phyloP scores from a whole-genome alignment of 352 stramenopile genomes.

The Phytopythium litorale region DNA sequence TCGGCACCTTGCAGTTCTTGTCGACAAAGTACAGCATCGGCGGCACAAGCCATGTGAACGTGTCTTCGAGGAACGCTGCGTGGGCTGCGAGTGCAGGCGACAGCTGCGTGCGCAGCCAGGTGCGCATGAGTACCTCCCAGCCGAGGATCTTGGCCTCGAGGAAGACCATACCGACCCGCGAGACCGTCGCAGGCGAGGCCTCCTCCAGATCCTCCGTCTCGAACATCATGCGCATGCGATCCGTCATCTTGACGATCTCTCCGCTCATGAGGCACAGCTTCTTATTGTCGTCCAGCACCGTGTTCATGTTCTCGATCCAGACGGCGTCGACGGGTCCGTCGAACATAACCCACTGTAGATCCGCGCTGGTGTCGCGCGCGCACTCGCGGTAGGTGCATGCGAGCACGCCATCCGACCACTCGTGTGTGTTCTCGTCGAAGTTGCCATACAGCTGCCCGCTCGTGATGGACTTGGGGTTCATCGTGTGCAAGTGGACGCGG shows the following conservation, averaged over 20 bases:
- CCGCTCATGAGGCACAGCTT: constrained; percentile 94
- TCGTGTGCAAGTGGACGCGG: constrained; percentile 77
- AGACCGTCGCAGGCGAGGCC: constrained; percentile 88
- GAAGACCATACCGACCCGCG: constrained; percentile 92
- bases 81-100: constrained; percentile 30
- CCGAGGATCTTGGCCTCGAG: constrained; percentile 90
- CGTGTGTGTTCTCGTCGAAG: constrained; percentile 93
- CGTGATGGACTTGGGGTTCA: constrained; percentile 95
- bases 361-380: constrained; percentile 72
- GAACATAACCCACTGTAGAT: constrained; percentile 94
- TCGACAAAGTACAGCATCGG: constrained; percentile 91
- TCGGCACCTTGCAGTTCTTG: constrained; percentile 83
- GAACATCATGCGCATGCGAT: constrained; percentile 96
- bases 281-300: constrained; percentile 92
- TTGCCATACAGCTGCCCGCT: constrained; percentile 94
- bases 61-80: constrained; percentile 50
- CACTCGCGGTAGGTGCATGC: constrained; percentile 93
- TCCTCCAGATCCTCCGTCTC: constrained; percentile 92
- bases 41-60: constrained; percentile 90
- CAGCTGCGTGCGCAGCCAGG: constrained; percentile 74
- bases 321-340: constrained; percentile 92
- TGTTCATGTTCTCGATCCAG: constrained; percentile 97
- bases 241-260: constrained; percentile 95
- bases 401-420: constrained; percentile 94
- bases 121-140: constrained; percentile 86